Conservation (phyloP, 2,329 filamentous ascomycete species). For the Hypoxylon sp. region DNA sequence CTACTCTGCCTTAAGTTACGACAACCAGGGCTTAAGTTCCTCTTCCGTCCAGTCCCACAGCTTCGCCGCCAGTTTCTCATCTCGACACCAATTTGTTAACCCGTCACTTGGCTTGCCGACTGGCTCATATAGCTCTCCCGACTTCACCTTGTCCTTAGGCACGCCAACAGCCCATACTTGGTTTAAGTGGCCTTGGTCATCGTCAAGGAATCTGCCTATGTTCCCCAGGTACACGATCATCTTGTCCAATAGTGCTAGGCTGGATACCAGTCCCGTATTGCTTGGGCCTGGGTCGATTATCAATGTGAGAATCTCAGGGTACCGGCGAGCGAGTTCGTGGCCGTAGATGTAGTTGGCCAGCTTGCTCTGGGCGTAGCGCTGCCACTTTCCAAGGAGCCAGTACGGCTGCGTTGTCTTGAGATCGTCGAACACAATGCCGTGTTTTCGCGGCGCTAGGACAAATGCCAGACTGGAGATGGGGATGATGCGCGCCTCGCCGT, state of each 20-base stretch:
- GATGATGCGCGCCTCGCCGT: constrained; percentile 37
- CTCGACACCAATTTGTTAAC: constrained; percentile 36
- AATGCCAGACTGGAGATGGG: constrained; percentile 29
- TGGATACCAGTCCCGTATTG: constrained; percentile 46
- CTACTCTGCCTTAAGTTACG: neutral
- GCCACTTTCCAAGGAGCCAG: constrained; percentile 34
- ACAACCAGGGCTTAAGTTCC: constrained; percentile 46
- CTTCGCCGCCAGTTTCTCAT: constrained; percentile 49
- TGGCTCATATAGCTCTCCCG: constrained; percentile 56
- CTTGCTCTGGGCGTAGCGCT: constrained; percentile 56
- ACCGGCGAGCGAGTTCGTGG: constrained; percentile 50
- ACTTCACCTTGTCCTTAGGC: constrained; percentile 44
- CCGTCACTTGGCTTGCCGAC: constrained; percentile 49
- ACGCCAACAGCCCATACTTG: constrained; percentile 58
- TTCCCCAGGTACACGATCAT: constrained; percentile 41
- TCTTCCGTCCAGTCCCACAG: constrained; percentile 56
- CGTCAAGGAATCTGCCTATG: constrained; percentile 29
- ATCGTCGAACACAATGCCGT: constrained; percentile 38
- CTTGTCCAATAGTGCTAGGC: constrained; percentile 37
- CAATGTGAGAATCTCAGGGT: constrained; percentile 49
- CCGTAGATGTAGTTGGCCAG: constrained; percentile 55
- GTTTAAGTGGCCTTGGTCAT: constrained; percentile 57
- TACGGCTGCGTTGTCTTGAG: constrained; percentile 33
- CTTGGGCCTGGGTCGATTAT: constrained; percentile 53
- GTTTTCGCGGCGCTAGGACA: constrained; percentile 9